Evolutionary conservation across 495 filamentous ascomycete species (phyloP).

Genomic region (Lindgomyces ingoldianus): DNA sequence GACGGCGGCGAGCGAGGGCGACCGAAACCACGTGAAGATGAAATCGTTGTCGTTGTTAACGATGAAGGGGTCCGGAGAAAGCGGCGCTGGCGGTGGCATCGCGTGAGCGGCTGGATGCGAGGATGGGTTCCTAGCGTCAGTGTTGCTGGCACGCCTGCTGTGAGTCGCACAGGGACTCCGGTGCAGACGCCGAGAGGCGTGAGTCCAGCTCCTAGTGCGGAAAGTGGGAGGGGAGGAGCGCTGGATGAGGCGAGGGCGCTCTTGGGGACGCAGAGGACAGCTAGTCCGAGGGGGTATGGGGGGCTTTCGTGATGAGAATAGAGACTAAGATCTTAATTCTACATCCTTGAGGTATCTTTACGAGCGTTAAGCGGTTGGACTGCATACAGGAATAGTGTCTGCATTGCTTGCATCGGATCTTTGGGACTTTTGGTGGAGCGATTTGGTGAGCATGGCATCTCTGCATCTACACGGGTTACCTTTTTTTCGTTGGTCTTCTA

Average conservation of each 20-base stretch:
- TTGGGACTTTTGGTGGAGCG: no score
- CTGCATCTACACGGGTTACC: no score
- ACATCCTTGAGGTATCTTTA: no score
- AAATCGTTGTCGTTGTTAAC: slow-evolving; percentile 22
- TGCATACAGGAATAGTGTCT: no score
- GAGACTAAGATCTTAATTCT: no score
- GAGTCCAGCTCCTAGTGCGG: slow-evolving; percentile 16
- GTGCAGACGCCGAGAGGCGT: slow-evolving; percentile 18
- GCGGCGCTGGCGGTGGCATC: slow-evolving; percentile 54
- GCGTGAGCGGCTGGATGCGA: slow-evolving; percentile 67
- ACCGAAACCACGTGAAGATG: slow-evolving; percentile 15
- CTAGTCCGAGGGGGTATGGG: slow-evolving; percentile 34
- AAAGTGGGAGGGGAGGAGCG: slow-evolving; percentile 3
- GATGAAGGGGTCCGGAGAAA: slow-evolving; percentile 45
- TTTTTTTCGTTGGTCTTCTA: no score
- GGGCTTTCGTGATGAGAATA: slow-evolving; percentile 7
- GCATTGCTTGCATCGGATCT: no score
- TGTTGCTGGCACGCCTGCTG: slow-evolving; percentile 28
- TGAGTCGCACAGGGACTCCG: slow-evolving; percentile 18
- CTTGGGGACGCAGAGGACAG: slow-evolving; percentile 21
- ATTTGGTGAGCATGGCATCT: no score
- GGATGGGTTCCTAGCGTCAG: slow-evolving; percentile 60
- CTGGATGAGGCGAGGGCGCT: slow-evolving; percentile 33
- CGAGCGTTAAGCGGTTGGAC: no score
- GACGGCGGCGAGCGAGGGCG: slow-evolving; percentile 40